Conservation (phyloP, 2,329 filamentous ascomycete species). For the Penicillium concentricum region DNA sequence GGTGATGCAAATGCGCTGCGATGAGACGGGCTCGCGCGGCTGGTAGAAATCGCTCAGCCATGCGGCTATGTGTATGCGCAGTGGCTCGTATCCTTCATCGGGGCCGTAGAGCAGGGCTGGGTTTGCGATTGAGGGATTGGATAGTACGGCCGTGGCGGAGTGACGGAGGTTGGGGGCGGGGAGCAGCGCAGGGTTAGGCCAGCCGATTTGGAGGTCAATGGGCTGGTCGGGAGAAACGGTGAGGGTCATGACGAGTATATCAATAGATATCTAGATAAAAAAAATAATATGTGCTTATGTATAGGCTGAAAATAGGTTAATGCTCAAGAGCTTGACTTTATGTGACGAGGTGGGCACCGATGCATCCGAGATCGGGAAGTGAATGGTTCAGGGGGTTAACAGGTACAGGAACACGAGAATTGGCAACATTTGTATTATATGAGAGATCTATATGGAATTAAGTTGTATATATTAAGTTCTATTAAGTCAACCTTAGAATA, state of each 20-base stretch:
- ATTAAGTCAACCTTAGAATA: no score
- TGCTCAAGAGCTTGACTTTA: background rate
- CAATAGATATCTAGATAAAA: background rate
- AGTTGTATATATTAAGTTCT: no score
- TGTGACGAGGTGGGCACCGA: background rate
- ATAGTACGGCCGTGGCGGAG: slow-evolving; percentile 62
- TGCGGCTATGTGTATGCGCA: slow-evolving; percentile 65
- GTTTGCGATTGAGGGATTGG: slow-evolving; percentile 57
- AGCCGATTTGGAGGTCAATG: slow-evolving; percentile 48
- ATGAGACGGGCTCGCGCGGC: slow-evolving; percentile 41
- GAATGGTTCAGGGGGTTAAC: background rate
- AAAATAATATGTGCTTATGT: background rate
- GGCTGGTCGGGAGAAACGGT: slow-evolving; percentile 8
- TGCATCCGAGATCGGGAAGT: slow-evolving; percentile 10
- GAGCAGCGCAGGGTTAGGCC: slow-evolving; percentile 59
- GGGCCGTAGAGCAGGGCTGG: slow-evolving; percentile 77
- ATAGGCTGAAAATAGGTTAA: background rate
- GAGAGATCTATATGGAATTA: background rate
- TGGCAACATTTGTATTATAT: no score
- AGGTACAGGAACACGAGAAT: background rate
- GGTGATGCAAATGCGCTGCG: slow-evolving; percentile 71
- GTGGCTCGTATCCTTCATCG: slow-evolving; percentile 69
- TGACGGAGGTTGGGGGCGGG: slow-evolving; percentile 62
- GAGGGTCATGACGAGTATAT: slow-evolving; percentile 4
- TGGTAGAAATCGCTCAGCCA: slow-evolving; percentile 70